Conservation (phyloP, 345 rosid genomes). For the Ailanthus altissimus region DNA sequence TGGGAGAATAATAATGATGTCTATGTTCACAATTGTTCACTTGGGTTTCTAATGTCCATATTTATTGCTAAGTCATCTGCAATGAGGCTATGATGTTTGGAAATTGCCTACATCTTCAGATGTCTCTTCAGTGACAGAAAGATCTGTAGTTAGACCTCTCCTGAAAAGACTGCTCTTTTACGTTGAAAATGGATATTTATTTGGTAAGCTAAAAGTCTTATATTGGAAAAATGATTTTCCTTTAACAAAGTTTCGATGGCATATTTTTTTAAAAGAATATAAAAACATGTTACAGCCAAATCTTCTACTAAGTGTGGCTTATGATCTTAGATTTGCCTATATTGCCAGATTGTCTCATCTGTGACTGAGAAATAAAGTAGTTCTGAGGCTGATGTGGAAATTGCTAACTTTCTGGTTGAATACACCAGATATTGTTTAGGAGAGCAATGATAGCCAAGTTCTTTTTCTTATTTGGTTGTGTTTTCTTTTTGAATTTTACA, state of each 20-base stretch:
- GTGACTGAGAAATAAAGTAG: too few species aligned
- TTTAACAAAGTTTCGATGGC: too few species aligned
- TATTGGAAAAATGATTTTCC: background rate
- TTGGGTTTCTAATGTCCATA: background rate
- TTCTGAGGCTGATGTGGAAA: too few species aligned
- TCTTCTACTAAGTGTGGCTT: too few species aligned
- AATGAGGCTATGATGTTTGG: constrained; percentile 7
- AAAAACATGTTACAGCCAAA: too few species aligned
- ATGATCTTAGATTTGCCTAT: too few species aligned
- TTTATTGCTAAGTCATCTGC: background rate
- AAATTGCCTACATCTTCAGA: constrained; percentile 24
- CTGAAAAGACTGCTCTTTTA: background rate
- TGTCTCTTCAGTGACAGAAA: background rate
- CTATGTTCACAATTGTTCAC: background rate
- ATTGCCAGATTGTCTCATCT: too few species aligned
- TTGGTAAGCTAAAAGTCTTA: background rate
- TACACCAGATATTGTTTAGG: too few species aligned
- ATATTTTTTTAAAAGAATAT: too few species aligned
- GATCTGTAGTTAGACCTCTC: constrained; percentile 12
- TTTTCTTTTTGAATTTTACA: background rate
- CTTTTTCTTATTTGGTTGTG: background rate
- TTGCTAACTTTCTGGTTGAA: too few species aligned
- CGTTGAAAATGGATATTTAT: background rate
- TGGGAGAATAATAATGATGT: background rate
- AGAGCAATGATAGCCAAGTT: background rate